Conservation (phyloP, 805 yeast genomes). For the Cyberlindnera maclurae region DNA sequence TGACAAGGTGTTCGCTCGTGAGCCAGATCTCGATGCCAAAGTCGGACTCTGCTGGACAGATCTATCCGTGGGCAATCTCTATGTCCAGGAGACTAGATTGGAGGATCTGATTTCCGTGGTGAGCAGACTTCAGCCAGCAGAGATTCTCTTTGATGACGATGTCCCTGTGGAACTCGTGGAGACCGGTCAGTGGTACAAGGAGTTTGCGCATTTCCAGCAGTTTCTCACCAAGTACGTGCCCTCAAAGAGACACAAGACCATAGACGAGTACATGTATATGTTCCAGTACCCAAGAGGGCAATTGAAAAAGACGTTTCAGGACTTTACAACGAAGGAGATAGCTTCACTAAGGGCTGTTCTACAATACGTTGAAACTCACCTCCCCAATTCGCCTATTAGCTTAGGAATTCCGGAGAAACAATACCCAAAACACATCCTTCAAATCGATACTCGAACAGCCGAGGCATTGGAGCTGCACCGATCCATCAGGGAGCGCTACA, state of each 20-base stretch:
- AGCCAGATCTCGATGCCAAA: conserved; percentile 34
- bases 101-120: conserved; percentile 62
- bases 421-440: conserved; percentile 47
- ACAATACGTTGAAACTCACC: conserved; percentile 62
- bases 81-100: conserved; percentile 55
- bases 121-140: conserved; percentile 75
- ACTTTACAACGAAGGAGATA: conserved; percentile 40
- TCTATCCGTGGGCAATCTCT: conserved; percentile 73
- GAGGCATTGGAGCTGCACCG: conserved; percentile 66
- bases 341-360: conserved; percentile 58
- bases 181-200: conserved; percentile 48
- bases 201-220: conserved; percentile 48
- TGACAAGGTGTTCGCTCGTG: conserved; percentile 31
- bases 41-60: conserved; percentile 87
- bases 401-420: conserved; percentile 63
- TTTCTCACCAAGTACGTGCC: conserved; percentile 53
- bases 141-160: conserved; percentile 53
- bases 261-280: conserved; percentile 31
- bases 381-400: conserved; percentile 60
- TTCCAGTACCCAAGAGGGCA: conserved; percentile 30
- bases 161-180: conserved; percentile 33
- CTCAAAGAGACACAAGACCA: conserved; percentile 29
- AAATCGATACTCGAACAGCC: conserved; percentile 74
- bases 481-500: conserved; percentile 49
- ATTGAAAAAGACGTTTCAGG: conserved; percentile 21